Evolutionary conservation across 805 yeast species (phyloP), one percentile per base, ranked within the genome.

Genomic region (Suhomyces vadensis): DNA sequence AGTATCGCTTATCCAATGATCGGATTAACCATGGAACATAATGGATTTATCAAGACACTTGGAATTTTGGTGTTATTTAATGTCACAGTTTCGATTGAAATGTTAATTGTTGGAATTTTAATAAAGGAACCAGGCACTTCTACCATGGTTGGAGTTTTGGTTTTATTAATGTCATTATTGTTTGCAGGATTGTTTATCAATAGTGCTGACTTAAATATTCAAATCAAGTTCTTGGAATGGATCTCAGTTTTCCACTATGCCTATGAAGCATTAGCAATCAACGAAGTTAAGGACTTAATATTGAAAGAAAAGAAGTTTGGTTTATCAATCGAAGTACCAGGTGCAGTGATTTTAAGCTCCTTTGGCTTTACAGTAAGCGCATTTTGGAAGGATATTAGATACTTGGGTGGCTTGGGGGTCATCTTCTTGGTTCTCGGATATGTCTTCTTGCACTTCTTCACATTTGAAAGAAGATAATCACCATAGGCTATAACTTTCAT

Each of bases 131-230:
- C 95, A 17, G 95, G 96, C 24, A 91, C 94, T 26, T 95, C 98
- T 0, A 88, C 95, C 1, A 80, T 94, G 73, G 67, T 86, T 23
- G 96, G 96, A 26, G 95, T 90, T 4, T 69, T 94, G 55, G 81
- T 90, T 4, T 73, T 91, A 56, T 70, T 94, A 41, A 90, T 92
- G 53, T 89, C 96, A 3, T 70, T 94, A 47, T 70, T 94, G 43
- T 94, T 94, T 73, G 96, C 98, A 1, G 99, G 99, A 0, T 72
- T 94, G 47, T 94, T 94, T 61, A 81, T 94, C 57, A 92, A 92
- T 62, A 88, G 90, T 43, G 89, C 87, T 39, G 74, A 71, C 44
- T 58, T 71, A 35, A 73, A 57, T 20, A 65, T 67, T 17, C 81
- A 75, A 48, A 78, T 90, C 46, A 78, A 78, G 43, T 83, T 87